Evolutionary conservation across 768 basidiomycete species (phyloP), one percentile per base, ranked within the genome.

Genomic region (Suillus subluteus): DNA sequence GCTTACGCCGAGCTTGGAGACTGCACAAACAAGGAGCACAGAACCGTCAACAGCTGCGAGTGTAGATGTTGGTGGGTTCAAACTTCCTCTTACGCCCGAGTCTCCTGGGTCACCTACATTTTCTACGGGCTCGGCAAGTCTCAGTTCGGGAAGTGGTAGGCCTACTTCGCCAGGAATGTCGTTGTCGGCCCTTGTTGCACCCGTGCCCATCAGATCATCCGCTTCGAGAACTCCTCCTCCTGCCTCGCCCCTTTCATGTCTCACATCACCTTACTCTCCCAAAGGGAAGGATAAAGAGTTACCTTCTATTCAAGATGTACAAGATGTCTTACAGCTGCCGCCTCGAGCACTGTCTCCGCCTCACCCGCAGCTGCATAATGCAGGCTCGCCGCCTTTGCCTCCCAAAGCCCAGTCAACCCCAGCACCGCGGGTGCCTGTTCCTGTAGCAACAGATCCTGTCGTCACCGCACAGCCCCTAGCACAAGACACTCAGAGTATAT

Each of bases 401-500:
- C 76, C 76, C 23, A 75, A 40, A 38, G 41, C 32, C 44, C 41
- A 21, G 6, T 43, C 74, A 11, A 71, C 71, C 61, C 67, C 73
- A 8, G 52, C 71, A 52, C 40, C 67, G 43, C 50, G 62, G 21
- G 4, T 63, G 50, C 56, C 71, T 58, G 37, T 63, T 62, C 38
- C 70, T 4, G 66, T 67, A 23, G 63, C 73, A 37, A 62, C 68
- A 44, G 66, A 66, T 32, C 68, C 70, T 30, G 70, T 68, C 12
- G 73, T 75, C 66, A 75, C 68, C 67, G 66, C 68, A 75, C 80
- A 76, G 75, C 58, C 73, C 35, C 61, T 69, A 6, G 66, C 23
- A 23, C 72, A 74, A 41, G 76, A 75, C 26, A 67, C 78, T n/a
- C 73, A 81, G 58, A 78, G 79, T 54, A 71, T 90, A 35, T 79